Evolutionary conservation across 2,329 filamentous ascomycete genomes (phyloP).

Genomic region (Penicillium sp.): DNA sequence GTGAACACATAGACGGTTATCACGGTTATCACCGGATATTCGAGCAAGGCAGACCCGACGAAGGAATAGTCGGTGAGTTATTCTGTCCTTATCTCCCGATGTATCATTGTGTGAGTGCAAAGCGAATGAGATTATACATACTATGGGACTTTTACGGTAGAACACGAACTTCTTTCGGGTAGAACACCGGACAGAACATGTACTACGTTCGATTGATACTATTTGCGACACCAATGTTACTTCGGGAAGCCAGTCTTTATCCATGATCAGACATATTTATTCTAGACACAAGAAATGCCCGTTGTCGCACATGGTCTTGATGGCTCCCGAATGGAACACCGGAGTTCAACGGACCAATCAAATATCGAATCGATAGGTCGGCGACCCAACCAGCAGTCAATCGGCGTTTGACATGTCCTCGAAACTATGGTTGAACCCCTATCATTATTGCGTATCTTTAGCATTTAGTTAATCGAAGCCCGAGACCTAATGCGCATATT

Average conservation of each 20-base stretch:
- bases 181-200: no score
- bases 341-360: not conserved
- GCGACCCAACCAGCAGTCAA: not conserved
- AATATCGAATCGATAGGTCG: not conserved
- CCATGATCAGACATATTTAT: not conserved
- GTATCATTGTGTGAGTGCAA: not conserved
- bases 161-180: not conserved
- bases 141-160: not conserved
- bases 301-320: not conserved
- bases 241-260: not conserved
- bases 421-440: not conserved
- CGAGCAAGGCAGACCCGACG: not conserved
- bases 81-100: not conserved
- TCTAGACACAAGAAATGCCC: not conserved
- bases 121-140: not conserved
- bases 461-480: not conserved
- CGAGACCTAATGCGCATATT: not conserved
- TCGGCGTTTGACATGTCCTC: constrained; percentile 2
- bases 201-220: not conserved
- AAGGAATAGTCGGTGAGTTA: constrained; percentile 5
- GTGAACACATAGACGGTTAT: not conserved
- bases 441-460: not conserved
- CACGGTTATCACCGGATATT: constrained; percentile 3
- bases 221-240: not conserved
- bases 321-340: not conserved